Base-by-base conservation (phyloP, 305 asterid species). In the Withania somnifera region DNA sequence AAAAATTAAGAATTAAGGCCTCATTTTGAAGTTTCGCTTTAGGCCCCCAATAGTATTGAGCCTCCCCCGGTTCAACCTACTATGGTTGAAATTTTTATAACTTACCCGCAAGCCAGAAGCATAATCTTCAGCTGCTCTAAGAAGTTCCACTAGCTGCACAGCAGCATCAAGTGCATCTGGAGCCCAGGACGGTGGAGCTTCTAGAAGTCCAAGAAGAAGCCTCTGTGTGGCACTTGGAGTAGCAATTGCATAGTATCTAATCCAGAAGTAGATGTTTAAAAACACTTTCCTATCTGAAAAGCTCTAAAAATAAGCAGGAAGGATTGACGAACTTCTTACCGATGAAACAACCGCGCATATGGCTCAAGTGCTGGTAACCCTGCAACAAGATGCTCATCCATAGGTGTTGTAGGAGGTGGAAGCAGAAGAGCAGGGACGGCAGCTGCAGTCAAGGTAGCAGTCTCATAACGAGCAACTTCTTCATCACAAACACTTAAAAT, bases 141-240 rank as follows among this genome's bases (percentile, higher is more conserved):
- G 97, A 82, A 97, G 97, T 88, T 97, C 99, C 87, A 94, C 99
- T 54, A 97, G 92, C 82, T 97, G 99, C 53, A 97, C 99, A 84
- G 99, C 93, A 89, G 99, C 99, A 89, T 97, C 98, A 82, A 94
- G 98, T 78, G 99, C 99, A 88, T 97, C 99, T 11, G 99, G 99
- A 71, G 99, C 99, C 99, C 98, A 94, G 19, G 98, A 94, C 51
- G 99, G 98, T 13, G 99, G 98, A 86, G 99, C 99, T 89, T 97
- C 98, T 83, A 96, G 88, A 79, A 97, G 94, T 83, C 99, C 99
- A 87, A 97, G 96, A 84, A 97, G 99, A 87, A 97, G 92, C 87
- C 99, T 94, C 80, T 94, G 98, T 11, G 99, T 97, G 85, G 99
- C 98, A 92, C 97, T 92, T 57, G 99, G 99, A 91, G 94, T 97